phyloP scores from a whole-genome alignment of 108 stramenopile species.

The Aurantiochytrium sp. region DNA sequence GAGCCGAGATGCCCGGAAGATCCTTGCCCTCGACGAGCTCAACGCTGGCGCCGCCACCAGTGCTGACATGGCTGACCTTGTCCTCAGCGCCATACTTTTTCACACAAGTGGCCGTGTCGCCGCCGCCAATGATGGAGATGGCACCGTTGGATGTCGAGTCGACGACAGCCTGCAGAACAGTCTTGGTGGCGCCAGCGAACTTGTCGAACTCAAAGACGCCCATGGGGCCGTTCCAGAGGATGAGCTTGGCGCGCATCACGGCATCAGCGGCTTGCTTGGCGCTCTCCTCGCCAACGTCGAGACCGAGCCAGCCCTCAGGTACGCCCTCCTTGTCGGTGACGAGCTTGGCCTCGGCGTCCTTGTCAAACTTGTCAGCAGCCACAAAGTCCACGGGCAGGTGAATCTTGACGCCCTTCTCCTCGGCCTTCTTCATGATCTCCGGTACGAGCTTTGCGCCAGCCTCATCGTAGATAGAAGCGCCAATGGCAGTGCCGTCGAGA shows the following conservation, averaged over 20 bases:
- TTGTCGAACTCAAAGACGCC: slow-evolving; percentile 92
- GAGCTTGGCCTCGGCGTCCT: slow-evolving; percentile 72
- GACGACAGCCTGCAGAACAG: neutral
- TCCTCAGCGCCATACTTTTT: slow-evolving; percentile 8
- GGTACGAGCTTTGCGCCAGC: slow-evolving; percentile 79
- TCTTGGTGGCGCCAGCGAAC: slow-evolving; percentile 57
- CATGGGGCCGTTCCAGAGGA: slow-evolving; percentile 90
- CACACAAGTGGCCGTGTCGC: slow-evolving; percentile 55
- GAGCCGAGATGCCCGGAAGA: slow-evolving; percentile 56
- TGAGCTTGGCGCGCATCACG: slow-evolving; percentile 70
- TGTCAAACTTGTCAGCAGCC: slow-evolving; percentile 79
- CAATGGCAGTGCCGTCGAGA: slow-evolving; percentile 67
- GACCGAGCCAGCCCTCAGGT: slow-evolving; percentile 88
- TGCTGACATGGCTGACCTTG: slow-evolving; percentile 1
- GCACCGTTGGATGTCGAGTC: slow-evolving; percentile 56
- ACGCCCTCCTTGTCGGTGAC: slow-evolving; percentile 70
- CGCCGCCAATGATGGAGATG: slow-evolving; percentile 94
- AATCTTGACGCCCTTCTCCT: slow-evolving; percentile 85
- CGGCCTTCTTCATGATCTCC: slow-evolving; percentile 79
- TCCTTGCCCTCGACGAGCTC: slow-evolving; percentile 94
- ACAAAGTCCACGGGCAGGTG: slow-evolving; percentile 83
- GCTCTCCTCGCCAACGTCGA: slow-evolving; percentile 88
- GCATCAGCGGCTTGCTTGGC: slow-evolving; percentile 65
- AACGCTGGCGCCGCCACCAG: slow-evolving; percentile 84
- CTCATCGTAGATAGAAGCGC: slow-evolving; percentile 75